phyloP scores from a whole-genome alignment of 306 rosid genomes.

The Argentina anserina region DNA sequence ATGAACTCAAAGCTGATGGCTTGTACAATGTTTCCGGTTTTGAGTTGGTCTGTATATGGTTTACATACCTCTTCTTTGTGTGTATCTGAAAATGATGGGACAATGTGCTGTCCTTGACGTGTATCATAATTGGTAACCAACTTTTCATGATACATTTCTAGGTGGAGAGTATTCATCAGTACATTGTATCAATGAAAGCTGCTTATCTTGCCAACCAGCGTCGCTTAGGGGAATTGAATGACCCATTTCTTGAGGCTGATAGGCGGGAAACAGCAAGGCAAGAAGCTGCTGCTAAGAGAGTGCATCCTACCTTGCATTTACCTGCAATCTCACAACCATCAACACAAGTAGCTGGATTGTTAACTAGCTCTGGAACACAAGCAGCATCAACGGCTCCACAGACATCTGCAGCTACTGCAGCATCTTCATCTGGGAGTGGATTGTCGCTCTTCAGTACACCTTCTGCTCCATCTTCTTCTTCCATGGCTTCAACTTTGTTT shows the following conservation, averaged over 20 bases:
- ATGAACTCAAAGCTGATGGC: background rate
- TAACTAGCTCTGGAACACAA: conserved; percentile 64
- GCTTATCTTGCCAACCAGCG: conserved; percentile 89
- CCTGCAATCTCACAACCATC: conserved; percentile 79
- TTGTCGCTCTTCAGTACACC: conserved; percentile 72
- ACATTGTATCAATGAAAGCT: conserved; percentile 85
- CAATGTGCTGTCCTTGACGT: conserved; percentile 15
- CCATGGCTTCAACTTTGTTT: conserved; percentile 59
- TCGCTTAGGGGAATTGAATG: conserved; percentile 69
- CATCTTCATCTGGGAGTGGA: conserved; percentile 71
- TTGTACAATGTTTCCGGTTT: background rate
- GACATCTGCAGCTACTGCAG: conserved; percentile 44
- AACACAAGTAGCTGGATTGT: conserved; percentile 79
- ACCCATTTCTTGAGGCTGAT: conserved; percentile 96
- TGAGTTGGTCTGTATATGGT: background rate
- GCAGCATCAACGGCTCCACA: conserved; percentile 47
- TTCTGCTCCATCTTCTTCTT: conserved; percentile 63
- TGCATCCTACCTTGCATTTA: conserved; percentile 83
- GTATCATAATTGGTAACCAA: conserved; percentile 24
- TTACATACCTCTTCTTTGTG: background rate
- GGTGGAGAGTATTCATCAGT: conserved; percentile 96
- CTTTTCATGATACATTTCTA: conserved; percentile 32
- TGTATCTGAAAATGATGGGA: background rate
- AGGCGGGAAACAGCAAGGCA: conserved; percentile 94
- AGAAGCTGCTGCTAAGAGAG: conserved; percentile 92